Evolutionary conservation across 257 asterid species (phyloP), one percentile per base, ranked within the genome.

Genomic region (Solanum sitiens): DNA sequence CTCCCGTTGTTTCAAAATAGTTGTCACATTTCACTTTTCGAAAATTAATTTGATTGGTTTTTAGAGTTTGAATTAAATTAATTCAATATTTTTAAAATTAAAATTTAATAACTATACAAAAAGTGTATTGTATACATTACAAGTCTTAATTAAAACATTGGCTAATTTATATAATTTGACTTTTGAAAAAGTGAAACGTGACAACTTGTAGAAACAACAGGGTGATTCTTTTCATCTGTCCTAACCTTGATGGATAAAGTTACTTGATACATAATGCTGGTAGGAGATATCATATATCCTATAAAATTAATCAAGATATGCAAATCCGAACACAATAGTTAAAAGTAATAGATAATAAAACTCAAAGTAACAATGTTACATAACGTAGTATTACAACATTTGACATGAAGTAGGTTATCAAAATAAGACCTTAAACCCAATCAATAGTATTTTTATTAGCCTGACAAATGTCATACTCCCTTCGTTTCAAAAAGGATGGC

Each of bases 21-120:
- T 27, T 30, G 0, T 70, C 7, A 8, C 4, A 1, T 25, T 25
- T 67, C 3, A 27, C 37, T 30, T 70, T 8, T 32, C 0, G 0
- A 2, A 32, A 30, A 14, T 70, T 7, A 70, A 70, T 30, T 61
- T 61, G 12, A 61, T 1, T 61, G 4, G 2, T 61, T 0, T 61
- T 23, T 9, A 2, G 1, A 61, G 14, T 61, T 61, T 30, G 0
- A 4, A 70, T 70, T 14, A 70, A 11, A 30, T 30, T 30, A 70
- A 70, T 30, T 70, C 0, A 70, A 14, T 70, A 6, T 14, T 30
- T 27, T 7, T 6, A 68, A 68, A 68, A 68, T 7, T 13, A 27
- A 68, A 27, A 68, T 68, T 68, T 27, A 27, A 27, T 11, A 27
- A 27, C 10, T 27, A 27, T 27, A 13, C 5, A 7, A 27, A 13